phyloP scores from a whole-genome alignment of 1,139 yeast genomes.

The Geotrichum europaeum region DNA sequence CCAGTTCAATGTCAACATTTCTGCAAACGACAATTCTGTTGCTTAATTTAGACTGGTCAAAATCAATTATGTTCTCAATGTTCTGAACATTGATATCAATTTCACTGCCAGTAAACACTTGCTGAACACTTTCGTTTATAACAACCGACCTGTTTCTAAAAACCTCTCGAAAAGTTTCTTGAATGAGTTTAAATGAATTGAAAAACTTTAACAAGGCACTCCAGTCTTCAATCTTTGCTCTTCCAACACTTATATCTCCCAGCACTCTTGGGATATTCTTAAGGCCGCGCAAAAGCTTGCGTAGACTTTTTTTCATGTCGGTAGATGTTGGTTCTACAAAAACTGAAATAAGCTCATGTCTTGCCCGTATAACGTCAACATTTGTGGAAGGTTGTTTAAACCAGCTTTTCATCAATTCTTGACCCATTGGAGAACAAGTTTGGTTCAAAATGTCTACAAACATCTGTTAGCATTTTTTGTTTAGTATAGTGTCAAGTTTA shows the following conservation, averaged over 20 bases:
- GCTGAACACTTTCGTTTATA: neutral
- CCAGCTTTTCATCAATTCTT: conserved; percentile 33
- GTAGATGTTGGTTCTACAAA: conserved; percentile 25
- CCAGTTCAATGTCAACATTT: conserved; percentile 34
- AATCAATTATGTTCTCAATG: conserved; percentile 33
- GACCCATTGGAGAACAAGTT: conserved; percentile 34
- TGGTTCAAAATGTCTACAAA: conserved; percentile 20
- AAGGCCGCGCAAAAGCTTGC: conserved; percentile 25
- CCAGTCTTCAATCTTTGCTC: conserved; percentile 30
- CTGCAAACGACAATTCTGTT: conserved; percentile 32
- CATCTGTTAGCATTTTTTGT: neutral
- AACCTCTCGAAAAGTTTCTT: conserved; percentile 15
- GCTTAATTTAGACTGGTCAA: conserved; percentile 35
- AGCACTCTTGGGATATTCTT: conserved; percentile 31
- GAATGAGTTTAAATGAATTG: conserved; percentile 7
- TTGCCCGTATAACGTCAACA: conserved; percentile 25
- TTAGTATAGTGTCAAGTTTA: neutral
- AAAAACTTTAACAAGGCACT: conserved; percentile 26
- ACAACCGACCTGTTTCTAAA: conserved; percentile 2
- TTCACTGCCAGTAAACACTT: conserved; percentile 18
- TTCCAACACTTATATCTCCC: conserved; percentile 31
- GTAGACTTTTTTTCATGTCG: conserved; percentile 20
- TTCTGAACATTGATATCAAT: conserved; percentile 16
- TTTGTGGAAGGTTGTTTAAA: conserved; percentile 35
- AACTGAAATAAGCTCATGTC: conserved; percentile 32